Conservation (phyloP, 768 basidiomycete genomes). For the Russula griseocarnosa region DNA sequence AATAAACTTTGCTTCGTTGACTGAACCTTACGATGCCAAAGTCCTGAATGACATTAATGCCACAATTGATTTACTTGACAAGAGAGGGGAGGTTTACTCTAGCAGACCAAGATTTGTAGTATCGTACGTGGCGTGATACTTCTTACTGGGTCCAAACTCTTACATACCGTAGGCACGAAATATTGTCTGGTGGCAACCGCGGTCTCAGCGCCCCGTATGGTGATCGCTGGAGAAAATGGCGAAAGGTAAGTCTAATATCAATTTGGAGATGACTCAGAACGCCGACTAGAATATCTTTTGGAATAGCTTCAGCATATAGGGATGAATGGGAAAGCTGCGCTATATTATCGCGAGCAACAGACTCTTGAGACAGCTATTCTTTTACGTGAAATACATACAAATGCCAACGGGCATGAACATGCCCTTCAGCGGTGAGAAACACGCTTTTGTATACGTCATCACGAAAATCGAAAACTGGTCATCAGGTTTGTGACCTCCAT, state of each 20-base stretch:
- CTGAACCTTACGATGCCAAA: slow-evolving; percentile 2
- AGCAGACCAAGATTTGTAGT: slow-evolving; percentile 23
- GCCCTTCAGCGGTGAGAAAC: slow-evolving; percentile 14
- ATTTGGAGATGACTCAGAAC: neutral
- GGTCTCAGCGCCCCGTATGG: slow-evolving; percentile 15
- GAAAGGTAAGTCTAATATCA: slow-evolving; percentile 4
- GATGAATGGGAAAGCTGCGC: slow-evolving; percentile 11
- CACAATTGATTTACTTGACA: slow-evolving; percentile 19
- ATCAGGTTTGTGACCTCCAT: slow-evolving; percentile 19
- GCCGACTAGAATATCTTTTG: neutral
- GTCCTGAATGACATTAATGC: slow-evolving; percentile 18
- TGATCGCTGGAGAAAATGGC: slow-evolving; percentile 22
- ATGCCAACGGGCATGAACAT: neutral
- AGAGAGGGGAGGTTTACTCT: slow-evolving; percentile 25
- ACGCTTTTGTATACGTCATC: neutral
- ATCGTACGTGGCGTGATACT: neutral
- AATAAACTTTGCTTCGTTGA: neutral
- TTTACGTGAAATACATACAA: slow-evolving; percentile 12
- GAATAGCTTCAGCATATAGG: slow-evolving; percentile 19
- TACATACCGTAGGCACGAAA: slow-evolving; percentile 13
- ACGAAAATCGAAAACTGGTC: no score
- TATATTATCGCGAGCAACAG: slow-evolving; percentile 16
- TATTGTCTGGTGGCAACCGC: slow-evolving; percentile 21
- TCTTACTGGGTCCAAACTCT: neutral
- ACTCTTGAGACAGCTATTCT: slow-evolving; percentile 16